phyloP scores from a whole-genome alignment of 805 yeast genomes.

The Metschnikowia chrysomelidarum region DNA sequence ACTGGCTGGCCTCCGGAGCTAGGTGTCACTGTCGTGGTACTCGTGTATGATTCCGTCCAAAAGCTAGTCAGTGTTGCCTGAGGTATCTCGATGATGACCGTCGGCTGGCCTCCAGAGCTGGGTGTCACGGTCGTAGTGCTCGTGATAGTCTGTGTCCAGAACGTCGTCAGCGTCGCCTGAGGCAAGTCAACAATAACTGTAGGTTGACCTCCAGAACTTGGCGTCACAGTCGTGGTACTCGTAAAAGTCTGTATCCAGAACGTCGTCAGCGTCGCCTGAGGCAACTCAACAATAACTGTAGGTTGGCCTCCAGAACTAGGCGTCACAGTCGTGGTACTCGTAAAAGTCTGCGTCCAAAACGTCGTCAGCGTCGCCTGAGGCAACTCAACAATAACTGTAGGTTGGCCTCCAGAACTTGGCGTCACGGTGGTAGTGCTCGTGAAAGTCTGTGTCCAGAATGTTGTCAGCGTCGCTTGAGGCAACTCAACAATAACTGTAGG shows the following conservation, averaged over 20 bases:
- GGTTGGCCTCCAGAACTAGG: not conserved
- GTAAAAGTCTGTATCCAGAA: slow-evolving; percentile 13
- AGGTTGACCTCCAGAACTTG: slow-evolving; percentile 7
- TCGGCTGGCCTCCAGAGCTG: not conserved
- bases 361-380: slow-evolving; percentile 7
- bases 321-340: slow-evolving; percentile 11
- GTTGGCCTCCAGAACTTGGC: slow-evolving; percentile 5
- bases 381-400: slow-evolving; percentile 13
- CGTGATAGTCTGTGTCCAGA: slow-evolving; percentile 4
- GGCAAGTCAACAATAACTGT: slow-evolving; percentile 7
- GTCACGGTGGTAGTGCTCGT: slow-evolving; percentile 6
- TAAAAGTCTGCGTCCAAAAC: slow-evolving; percentile 7
- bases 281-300: slow-evolving; percentile 10
- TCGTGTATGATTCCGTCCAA: not conserved
- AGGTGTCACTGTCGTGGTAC: not conserved
- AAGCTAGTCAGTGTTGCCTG: not conserved
- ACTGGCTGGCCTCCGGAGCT: not conserved
- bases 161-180: slow-evolving; percentile 1
- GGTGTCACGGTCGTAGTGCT: slow-evolving; percentile 1
- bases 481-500: slow-evolving; percentile 13
- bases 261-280: slow-evolving; percentile 13
- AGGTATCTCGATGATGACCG: not conserved
- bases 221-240: slow-evolving; percentile 6
- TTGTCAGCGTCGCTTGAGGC: slow-evolving; percentile 13
- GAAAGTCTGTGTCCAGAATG: slow-evolving; percentile 13